A percentile compares a stretch with the other conserved stretches of the same genome.
Evolutionary conservation across 176 grass and related monocot genomes (phyloP).

Genomic region (Hsuehochloa calcarea): DNA sequence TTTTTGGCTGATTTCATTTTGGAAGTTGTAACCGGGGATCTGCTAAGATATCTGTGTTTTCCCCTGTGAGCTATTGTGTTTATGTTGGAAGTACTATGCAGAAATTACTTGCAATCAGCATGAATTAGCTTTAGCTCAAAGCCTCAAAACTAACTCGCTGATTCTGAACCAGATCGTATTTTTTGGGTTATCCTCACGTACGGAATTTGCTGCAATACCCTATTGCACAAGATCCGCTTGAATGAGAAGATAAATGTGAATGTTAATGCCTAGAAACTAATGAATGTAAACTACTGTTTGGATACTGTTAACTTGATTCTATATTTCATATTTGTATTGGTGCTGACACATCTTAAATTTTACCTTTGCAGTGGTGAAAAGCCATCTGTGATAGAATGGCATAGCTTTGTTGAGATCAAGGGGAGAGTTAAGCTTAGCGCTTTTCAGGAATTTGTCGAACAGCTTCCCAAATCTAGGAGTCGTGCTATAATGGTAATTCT

Average conservation of each 20-base stretch:
- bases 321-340: conserved; percentile 4
- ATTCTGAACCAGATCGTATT: neutral
- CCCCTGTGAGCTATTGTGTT: neutral
- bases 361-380: conserved; percentile 83
- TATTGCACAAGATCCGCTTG: neutral
- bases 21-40: neutral
- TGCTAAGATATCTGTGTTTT: neutral
- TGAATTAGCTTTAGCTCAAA: neutral
- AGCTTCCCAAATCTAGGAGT: conserved; percentile 84
- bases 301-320: neutral
- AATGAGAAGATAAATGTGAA: neutral
- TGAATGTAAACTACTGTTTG: conserved; percentile 4
- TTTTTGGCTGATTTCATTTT: neutral
- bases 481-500: conserved; percentile 93
- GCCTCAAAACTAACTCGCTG: neutral
- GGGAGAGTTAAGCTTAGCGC: conserved; percentile 92
- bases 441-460: conserved; percentile 91
- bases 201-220: neutral
- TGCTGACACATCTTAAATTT: conserved; percentile 31
- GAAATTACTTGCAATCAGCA: neutral
- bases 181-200: neutral
- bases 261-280: conserved; percentile 7
- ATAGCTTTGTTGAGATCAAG: conserved; percentile 92
- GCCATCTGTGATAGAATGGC: conserved; percentile 82
- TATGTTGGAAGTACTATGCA: neutral